phyloP scores from a whole-genome alignment of 192 early-diverging fungal species.

The Dissophora ornata region DNA sequence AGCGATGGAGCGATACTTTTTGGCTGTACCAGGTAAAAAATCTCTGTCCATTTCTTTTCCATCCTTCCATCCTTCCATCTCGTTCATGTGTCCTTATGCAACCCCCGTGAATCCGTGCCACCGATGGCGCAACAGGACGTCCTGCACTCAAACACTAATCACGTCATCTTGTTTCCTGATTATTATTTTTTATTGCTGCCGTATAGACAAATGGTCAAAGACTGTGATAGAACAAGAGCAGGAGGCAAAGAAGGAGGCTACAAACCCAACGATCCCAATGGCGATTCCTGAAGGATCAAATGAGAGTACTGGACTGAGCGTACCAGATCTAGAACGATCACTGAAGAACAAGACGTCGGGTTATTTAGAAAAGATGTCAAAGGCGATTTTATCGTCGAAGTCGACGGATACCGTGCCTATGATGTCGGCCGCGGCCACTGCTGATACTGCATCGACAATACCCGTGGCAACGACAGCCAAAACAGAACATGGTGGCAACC shows the following conservation, averaged over 20 bases:
- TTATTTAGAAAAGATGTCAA: constrained; percentile 51
- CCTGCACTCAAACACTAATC: no score
- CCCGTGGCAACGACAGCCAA: background rate
- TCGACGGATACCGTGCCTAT: background rate
- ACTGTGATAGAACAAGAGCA: constrained; percentile 30
- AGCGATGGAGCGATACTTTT: constrained; percentile 90
- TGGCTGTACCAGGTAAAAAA: constrained; percentile 80
- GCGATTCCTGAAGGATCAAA: constrained; percentile 32
- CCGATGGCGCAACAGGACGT: no score
- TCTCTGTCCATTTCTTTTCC: background rate
- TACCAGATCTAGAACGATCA: constrained; percentile 12
- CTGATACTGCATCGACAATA: background rate
- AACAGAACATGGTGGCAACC: background rate
- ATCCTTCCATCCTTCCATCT: background rate
- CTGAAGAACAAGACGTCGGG: constrained; percentile 42
- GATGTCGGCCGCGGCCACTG: background rate
- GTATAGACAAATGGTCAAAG: constrained; percentile 52
- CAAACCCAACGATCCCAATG: background rate
- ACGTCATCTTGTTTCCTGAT: no score
- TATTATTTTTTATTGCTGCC: no score
- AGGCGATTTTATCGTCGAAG: constrained; percentile 25
- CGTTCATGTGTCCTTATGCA: no score
- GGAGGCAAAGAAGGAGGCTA: constrained; percentile 24
- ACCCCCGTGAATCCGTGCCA: no score
- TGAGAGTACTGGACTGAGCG: background rate